Evolutionary conservation across 148 eudicot genomes (phyloP), one percentile per base, ranked within the genome.

Genomic region (Rhododendron ovatum): DNA sequence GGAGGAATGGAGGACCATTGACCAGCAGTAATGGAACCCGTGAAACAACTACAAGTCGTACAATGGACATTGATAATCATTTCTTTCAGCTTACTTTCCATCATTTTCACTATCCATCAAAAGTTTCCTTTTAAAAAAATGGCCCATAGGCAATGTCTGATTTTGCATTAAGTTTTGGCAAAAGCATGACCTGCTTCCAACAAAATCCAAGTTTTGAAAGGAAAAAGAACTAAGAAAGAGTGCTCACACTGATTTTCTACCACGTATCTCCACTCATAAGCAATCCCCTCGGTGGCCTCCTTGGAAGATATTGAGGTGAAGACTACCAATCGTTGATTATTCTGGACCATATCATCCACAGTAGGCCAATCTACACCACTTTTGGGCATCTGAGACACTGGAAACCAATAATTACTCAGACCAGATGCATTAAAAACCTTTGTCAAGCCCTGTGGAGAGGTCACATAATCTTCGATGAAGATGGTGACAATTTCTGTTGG

Each of bases 381-480:
- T 91, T 88, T 93, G 51, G 98, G 98, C 99, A 96, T 96, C 80
- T 87, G 87, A 82, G 96, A 91, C 7, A 95, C 83, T 47, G 99
- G 98, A 83, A 96, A 94, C 95, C 82, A 84, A 85, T 89, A 94
- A 37, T 90, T 92, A 79, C 67, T 91, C 22, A 96, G 93, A 20
- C 99, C 99, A 7, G 99, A 90, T 17, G 94, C 90, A 83, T 88
- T 89, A 59, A 94, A 95, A 86, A 97, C 89, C 84, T 91, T 93
- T 33, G 95, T 90, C 77, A 97, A 89, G 59, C 98, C 99, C 82
- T 81, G 89, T 35, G 93, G 84, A 24, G 98, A 82, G 28, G 88
- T 88, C 83, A 97, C 99, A 80, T 97, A 97, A 85, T 97, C 99
- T 88, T 97, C 98, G 10, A 97, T 92, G 88, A 97, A 91, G 69